Evolutionary conservation across 805 yeast genomes (phyloP).

Genomic region (Spathaspora hagerdaliae): DNA sequence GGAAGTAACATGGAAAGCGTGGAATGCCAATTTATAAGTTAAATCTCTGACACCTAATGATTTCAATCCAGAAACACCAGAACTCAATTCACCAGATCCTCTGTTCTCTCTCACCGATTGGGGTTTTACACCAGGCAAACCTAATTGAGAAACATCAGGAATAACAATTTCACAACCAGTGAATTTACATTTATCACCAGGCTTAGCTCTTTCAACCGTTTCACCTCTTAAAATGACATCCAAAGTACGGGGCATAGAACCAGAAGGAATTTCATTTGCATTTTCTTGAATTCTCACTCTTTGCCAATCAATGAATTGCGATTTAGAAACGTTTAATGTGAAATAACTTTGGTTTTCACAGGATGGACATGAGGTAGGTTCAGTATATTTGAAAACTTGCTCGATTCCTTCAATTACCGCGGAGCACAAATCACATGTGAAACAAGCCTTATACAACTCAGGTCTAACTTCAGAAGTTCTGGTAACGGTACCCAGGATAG

Average conservation of each 20-base stretch:
- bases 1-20: constrained; percentile 87
- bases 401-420: constrained; percentile 86
- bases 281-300: constrained; percentile 93
- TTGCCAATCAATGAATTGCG: constrained; percentile 95
- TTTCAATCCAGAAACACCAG: constrained; percentile 86
- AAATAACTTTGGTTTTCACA: constrained; percentile 85
- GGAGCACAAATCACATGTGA: constrained; percentile 84
- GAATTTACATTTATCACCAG: constrained; percentile 92
- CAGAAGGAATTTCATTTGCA: constrained; percentile 94
- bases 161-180: constrained; percentile 93
- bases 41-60: constrained; percentile 92
- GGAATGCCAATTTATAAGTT: constrained; percentile 85
- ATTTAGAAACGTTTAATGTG: constrained; percentile 78
- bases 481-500: constrained; percentile 92
- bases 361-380: constrained; percentile 87
- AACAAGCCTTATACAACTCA: constrained; percentile 80
- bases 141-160: constrained; percentile 91
- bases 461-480: constrained; percentile 96
- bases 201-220: constrained; percentile 91
- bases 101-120: constrained; percentile 66
- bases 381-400: constrained; percentile 89
- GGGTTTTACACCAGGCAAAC: constrained; percentile 93
- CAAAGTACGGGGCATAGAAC: constrained; percentile 96
- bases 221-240: constrained; percentile 93
- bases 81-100: constrained; percentile 65